Evolutionary conservation across 257 asterid species (phyloP).

Genomic region (Perilla frutescens): DNA sequence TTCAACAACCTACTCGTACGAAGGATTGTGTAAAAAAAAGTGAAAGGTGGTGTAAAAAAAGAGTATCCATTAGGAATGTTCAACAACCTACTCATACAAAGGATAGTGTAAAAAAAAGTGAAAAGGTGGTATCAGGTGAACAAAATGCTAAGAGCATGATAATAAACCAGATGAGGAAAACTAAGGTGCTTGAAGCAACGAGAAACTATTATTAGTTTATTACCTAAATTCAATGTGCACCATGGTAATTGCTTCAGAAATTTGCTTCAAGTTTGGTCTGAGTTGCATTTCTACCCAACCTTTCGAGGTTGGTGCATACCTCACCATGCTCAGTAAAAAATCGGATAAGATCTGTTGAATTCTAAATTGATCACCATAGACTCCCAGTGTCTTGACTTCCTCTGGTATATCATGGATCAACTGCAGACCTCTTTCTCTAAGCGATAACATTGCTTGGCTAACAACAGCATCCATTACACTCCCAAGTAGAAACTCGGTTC

Average conservation of each 20-base stretch:
- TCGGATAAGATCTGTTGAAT: slow-evolving; percentile 47
- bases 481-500: slow-evolving; percentile 69
- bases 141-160: not conserved
- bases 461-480: slow-evolving; percentile 85
- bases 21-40: not conserved
- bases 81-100: not conserved
- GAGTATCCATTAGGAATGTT: not conserved
- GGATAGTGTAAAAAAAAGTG: slow-evolving; percentile 1
- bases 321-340: slow-evolving; percentile 41
- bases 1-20: not conserved
- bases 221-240: slow-evolving; percentile 82
- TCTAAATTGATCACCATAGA: slow-evolving; percentile 47
- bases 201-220: slow-evolving; percentile 39
- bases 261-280: slow-evolving; percentile 65
- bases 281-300: slow-evolving; percentile 95
- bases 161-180: not conserved
- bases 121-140: slow-evolving; percentile 5
- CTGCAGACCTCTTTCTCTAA: slow-evolving; percentile 74
- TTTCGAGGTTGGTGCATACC: slow-evolving; percentile 54
- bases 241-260: slow-evolving; percentile 50
- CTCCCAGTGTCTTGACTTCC: slow-evolving; percentile 63
- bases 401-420: slow-evolving; percentile 84
- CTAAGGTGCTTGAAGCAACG: slow-evolving; percentile 23
- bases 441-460: slow-evolving; percentile 81
- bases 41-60: not conserved